Evolutionary conservation across 2,329 filamentous ascomycete genomes (phyloP).

Genomic region (Alternaria sp.): DNA sequence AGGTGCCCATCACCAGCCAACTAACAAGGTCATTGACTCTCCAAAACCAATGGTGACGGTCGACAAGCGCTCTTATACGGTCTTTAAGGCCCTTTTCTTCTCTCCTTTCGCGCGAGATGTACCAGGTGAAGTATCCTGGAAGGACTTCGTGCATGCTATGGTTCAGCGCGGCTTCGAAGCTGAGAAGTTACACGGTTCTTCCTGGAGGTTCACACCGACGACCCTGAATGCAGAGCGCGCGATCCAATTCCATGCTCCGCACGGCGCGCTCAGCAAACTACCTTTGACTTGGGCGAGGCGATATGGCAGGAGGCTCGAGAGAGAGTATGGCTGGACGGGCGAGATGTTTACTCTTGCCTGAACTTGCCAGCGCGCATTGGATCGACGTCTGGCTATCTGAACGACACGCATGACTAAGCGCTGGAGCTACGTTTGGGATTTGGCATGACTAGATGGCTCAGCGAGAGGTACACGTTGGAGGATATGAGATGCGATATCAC

Average conservation of each 20-base stretch:
- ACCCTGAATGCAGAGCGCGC: background rate
- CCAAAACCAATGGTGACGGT: too few species aligned
- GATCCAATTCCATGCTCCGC: background rate
- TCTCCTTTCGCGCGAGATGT: background rate
- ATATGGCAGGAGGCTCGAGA: background rate
- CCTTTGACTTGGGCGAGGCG: background rate
- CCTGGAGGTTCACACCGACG: background rate
- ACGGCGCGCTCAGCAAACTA: background rate
- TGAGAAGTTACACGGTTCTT: background rate
- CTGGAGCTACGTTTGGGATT: background rate
- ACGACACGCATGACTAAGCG: background rate
- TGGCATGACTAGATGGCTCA: background rate
- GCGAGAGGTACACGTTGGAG: background rate
- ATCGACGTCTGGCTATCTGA: background rate
- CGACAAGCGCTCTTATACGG: background rate
- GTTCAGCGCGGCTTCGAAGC: background rate
- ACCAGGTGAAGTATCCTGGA: background rate
- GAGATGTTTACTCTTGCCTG: background rate
- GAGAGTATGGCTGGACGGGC: background rate
- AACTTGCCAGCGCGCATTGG: background rate
- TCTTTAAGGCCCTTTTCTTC: background rate
- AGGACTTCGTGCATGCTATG: background rate
- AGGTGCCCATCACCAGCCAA: too few species aligned
- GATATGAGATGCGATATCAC: background rate
- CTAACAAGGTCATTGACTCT: too few species aligned